Evolutionary conservation across 2,329 filamentous ascomycete genomes (phyloP), one percentile per base, ranked within the genome.

Genomic region (Biscogniauxia marginata): DNA sequence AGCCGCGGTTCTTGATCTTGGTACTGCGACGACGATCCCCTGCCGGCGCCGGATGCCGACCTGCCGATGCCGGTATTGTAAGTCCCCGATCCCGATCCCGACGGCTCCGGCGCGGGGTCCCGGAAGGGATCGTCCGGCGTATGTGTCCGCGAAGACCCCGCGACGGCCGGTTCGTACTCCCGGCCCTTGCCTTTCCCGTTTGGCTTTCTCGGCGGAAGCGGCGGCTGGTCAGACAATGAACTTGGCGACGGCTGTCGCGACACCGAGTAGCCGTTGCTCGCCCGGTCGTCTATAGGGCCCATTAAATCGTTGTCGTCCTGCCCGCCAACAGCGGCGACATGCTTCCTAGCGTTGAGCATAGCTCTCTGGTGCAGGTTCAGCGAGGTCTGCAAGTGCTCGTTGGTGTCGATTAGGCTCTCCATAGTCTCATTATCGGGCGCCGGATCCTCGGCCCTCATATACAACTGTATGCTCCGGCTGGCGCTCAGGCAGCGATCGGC

Each of bases 381-480:
- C 0, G 93, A 88, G 46, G 90, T 84, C 58, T 91, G 90, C 24
- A 99, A 79, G 70, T 93, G 89, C 73, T 98, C 95, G 70, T 96
- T 96, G 13, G 91, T 95, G 73, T 97, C 92, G 67, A 99, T 96
- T 59, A 99, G 78, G 13, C 86, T 93, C 70, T 95, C 86, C 83
- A 98, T 91, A 1, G 93, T 98, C 64, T 96, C 89, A 67, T 96
- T 93, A 72, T 98, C 95, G 0, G 93, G 93, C 1, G 84, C 71
- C 0, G 93, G 93, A 69, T 91, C 84, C 55, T 89, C 86, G 48
- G 87, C 84, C 45, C 86, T 81, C 79, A 98, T 96, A 75, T 96
- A 98, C 25, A 81, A 80, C 68, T 97, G 92, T 65, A 98, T 86
- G 68, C 89, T 91, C 53, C 87, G 83, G 52, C 90, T 88, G 4